Evolutionary conservation across 202 grass and related monocot species (phyloP).

Genomic region (Elaeis oleifera): DNA sequence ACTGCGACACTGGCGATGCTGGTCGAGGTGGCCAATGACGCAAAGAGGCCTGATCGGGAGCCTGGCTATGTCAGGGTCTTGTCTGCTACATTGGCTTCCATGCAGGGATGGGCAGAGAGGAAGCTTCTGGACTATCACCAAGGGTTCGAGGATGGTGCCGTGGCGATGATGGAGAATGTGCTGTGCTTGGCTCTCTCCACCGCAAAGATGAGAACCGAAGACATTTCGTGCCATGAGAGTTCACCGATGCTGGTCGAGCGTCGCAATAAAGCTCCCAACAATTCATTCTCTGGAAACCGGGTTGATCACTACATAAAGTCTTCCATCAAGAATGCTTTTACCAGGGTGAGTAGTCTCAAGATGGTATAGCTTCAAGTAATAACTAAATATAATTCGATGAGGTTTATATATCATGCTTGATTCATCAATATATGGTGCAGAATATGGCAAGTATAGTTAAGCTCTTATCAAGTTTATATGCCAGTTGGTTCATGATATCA

Average conservation of each 20-base stretch:
- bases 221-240: constrained; percentile 21
- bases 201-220: constrained; percentile 35
- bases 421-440: no score
- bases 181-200: constrained; percentile 32
- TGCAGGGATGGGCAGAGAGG: constrained; percentile 51
- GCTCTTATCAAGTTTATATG: no score
- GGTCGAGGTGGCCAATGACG: constrained; percentile 34
- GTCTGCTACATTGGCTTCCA: constrained; percentile 31
- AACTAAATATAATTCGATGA: no score
- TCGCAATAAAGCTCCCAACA: constrained; percentile 4
- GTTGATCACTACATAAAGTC: constrained; percentile 53
- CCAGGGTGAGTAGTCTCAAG: constrained; percentile 28
- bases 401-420: no score
- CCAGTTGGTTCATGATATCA: no score
- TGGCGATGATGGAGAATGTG: constrained; percentile 38
- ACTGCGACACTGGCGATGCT: constrained; percentile 49
- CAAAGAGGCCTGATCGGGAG: constrained; percentile 26
- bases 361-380: no score
- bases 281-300: constrained; percentile 17
- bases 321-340: constrained; percentile 47
- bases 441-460: no score
- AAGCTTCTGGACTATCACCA: constrained; percentile 63
- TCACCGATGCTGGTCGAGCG: constrained; percentile 13
- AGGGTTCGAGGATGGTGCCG: constrained; percentile 24
- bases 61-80: constrained; percentile 43